Base-by-base conservation (phyloP, 2,329 filamentous ascomycete genomes). In the Pestalotiopsis sp. region DNA sequence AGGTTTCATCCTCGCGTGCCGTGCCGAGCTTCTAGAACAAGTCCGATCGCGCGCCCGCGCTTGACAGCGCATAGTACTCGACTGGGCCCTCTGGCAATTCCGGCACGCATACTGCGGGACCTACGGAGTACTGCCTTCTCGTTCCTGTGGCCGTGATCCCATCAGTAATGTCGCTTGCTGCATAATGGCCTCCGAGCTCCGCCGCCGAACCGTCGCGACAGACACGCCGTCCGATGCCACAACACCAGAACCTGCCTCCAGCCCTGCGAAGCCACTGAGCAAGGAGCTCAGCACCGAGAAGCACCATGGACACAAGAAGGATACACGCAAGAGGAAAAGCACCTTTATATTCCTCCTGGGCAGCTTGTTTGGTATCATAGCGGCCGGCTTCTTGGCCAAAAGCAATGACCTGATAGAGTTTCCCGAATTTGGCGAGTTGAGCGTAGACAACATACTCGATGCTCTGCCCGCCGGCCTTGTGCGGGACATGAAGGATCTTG, bases 361-460 rank as follows among this genome's bases (percentile, higher is more conserved):
- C 39, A 93, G 94, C 56, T 76, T 99, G n/a, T 95, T 96, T 75
- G 96, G 96, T 13, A 87, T 99, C 68, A 83, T 97, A n/a, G 86
- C 91, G 2, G 96, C 96, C 1, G 91, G 94, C 38, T 94, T 97
- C 80, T 96, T 99, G 74, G 95, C 95, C 38, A 92, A 92, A 73
- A 93, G 88, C 79, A 96, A 95, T 81, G 94, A 98, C 77, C 87
- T 98, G 71, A 95, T 98, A 71, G 94, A 94, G 70, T 85, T 98
- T 71, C 88, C 88, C 14, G 89, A 91, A 75, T 78, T 91, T 62
- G 82, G 85, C 66, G 93, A 95, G 68, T 85, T 93, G 76, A 96
- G 93, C 76, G 88, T 99, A 82, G 95, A 98, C 73, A 92, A 89
- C 70, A 82, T 98, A 68, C 86, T 97, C 68, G 96, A 98, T 80